A percentile compares a stretch with the other conserved stretches of the same genome.
These are phyloP conservation scores for Coemansia reversa DNA, from an alignment of 192 early-diverging fungal species.

Conservation along the genomic window DNA sequence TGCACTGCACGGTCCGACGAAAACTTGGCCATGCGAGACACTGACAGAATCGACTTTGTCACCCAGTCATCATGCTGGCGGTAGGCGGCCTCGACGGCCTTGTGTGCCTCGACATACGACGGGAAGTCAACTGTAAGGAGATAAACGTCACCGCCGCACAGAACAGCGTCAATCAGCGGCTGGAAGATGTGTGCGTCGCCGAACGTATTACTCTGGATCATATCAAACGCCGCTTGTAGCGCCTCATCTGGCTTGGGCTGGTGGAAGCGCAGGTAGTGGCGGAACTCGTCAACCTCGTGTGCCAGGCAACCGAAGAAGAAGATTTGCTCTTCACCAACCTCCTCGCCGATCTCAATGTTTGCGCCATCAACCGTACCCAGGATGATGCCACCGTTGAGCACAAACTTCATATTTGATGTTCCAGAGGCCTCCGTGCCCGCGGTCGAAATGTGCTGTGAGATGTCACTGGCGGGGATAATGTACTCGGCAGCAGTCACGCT, in stretches of 20 bases:
- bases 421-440: slow-evolving; percentile 99
- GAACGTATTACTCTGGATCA: slow-evolving; percentile 78
- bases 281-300: slow-evolving; percentile 89
- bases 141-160: slow-evolving; percentile 82
- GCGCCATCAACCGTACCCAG: slow-evolving; percentile 97
- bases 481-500: slow-evolving; percentile 96
- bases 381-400: slow-evolving; percentile 96
- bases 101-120: slow-evolving; percentile 72
- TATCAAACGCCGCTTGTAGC: slow-evolving; percentile 77
- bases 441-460: slow-evolving; percentile 99
- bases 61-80: slow-evolving; percentile 82
- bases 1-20: slow-evolving; percentile 82
- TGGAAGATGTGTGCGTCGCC: slow-evolving; percentile 79
- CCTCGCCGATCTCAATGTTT: slow-evolving; percentile 98
- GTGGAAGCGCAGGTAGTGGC: slow-evolving; percentile 87
- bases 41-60: slow-evolving; percentile 84
- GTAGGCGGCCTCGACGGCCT: slow-evolving; percentile 82
- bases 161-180: slow-evolving; percentile 74
- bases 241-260: slow-evolving; percentile 72
- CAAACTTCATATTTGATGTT: slow-evolving; percentile 99
- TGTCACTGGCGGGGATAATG: slow-evolving; percentile 96
- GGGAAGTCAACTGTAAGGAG: slow-evolving; percentile 73
- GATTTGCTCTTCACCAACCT: slow-evolving; percentile 96
- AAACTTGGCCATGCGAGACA: slow-evolving; percentile 95
- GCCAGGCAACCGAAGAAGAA: slow-evolving; percentile 94